Conservation (phyloP, 2,329 filamentous ascomycete species). For the Diplodia mutila region DNA sequence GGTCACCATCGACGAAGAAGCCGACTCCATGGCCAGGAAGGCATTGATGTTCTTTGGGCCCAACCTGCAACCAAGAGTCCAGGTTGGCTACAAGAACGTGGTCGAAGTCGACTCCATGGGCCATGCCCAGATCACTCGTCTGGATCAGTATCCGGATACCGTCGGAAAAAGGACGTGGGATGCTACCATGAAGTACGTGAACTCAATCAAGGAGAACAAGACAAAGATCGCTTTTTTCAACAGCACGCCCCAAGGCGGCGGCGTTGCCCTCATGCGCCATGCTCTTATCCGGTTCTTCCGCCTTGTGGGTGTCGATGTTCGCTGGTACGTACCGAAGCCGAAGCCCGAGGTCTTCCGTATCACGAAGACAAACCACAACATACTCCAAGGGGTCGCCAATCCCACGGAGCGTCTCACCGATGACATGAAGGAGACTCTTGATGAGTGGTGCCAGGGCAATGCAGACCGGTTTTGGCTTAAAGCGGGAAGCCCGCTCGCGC, state of each 20-base stretch:
- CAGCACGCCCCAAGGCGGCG: conserved; percentile 79
- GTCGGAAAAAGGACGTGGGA: conserved; percentile 68
- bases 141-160: conserved; percentile 63
- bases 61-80: conserved; percentile 67
- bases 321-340: conserved; percentile 80
- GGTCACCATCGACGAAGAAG: conserved; percentile 75
- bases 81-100: conserved; percentile 67
- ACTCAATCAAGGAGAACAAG: conserved; percentile 65
- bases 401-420: conserved; percentile 66
- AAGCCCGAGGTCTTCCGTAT: conserved; percentile 78
- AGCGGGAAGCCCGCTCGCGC: conserved; percentile 67
- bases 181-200: conserved; percentile 65
- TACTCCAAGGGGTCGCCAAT: conserved; percentile 76
- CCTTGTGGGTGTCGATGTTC: conserved; percentile 68
- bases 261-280: conserved; percentile 81
- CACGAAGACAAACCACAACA: conserved; percentile 88
- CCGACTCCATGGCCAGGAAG: conserved; percentile 79
- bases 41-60: conserved; percentile 77
- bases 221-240: conserved; percentile 78
- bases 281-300: conserved; percentile 73
- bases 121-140: conserved; percentile 62
- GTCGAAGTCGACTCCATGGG: conserved; percentile 73
- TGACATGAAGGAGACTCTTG: conserved; percentile 66
- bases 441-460: conserved; percentile 74
- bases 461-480: conserved; percentile 75